Evolutionary conservation across 164 flowering plant genomes (phyloP).

Genomic region (Cinnamomum chago): DNA sequence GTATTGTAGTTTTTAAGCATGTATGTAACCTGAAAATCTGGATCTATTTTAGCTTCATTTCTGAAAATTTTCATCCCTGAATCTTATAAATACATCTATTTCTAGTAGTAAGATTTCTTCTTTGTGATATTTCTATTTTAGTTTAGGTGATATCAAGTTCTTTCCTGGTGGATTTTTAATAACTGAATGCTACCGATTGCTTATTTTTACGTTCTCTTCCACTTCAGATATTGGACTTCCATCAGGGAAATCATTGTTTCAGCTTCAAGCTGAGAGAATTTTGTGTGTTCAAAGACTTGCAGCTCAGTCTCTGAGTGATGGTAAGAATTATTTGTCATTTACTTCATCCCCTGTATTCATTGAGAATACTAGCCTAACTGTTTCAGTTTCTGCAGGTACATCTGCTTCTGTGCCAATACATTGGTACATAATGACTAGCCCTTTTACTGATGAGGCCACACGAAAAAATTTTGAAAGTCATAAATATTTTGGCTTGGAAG

Average conservation of each 20-base stretch:
- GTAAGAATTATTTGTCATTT: constrained; percentile 30
- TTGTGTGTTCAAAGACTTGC: constrained; percentile 84
- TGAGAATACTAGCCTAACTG: background rate
- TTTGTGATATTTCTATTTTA: no score
- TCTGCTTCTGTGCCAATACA: constrained; percentile 55
- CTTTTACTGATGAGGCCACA: constrained; percentile 89
- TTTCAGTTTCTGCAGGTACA: constrained; percentile 38
- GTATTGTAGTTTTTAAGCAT: background rate
- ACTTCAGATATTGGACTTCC: constrained; percentile 89
- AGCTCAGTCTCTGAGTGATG: constrained; percentile 65
- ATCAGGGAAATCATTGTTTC: constrained; percentile 96
- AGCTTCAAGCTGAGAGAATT: constrained; percentile 94
- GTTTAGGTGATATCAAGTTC: background rate
- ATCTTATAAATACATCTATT: background rate
- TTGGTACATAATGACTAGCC: constrained; percentile 99
- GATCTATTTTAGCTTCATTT: background rate
- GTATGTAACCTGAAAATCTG: background rate
- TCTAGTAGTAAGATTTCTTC: background rate
- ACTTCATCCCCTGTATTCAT: background rate
- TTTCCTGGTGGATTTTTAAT: background rate
- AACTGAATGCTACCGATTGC: background rate
- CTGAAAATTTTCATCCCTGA: background rate
- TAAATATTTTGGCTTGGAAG: constrained; percentile 88
- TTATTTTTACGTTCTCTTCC: constrained; percentile 3
- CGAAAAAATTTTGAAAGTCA: constrained; percentile 83